Base-by-base conservation (phyloP, 1,284 basidiomycete species). In the Papiliotrema flavescens region DNA sequence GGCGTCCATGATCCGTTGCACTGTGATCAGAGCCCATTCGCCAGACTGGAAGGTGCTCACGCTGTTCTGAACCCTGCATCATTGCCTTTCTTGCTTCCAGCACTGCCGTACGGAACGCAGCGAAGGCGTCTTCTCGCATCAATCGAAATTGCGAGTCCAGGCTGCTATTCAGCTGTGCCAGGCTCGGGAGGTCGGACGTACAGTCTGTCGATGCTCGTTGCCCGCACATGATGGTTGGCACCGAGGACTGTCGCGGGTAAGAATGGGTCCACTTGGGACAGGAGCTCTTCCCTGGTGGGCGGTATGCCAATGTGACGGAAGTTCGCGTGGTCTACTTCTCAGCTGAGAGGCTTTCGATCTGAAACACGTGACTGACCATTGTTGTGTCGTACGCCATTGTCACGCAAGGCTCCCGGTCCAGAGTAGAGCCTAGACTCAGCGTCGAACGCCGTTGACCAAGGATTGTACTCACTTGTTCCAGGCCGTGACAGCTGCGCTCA, bases 71-170 rank as follows among this genome's bases (percentile, higher is more conserved):
- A 83, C n/a, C n/a, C n/a, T n/a, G n/a, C n/a, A n/a, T n/a, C n/a
- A n/a, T n/a, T n/a, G n/a, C n/a, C n/a, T n/a, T n/a, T n/a, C n/a
- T n/a, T n/a, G n/a, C n/a, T 75, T 0, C 84, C 81, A 15, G 17
- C 47, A 17, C n/a, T 34, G 13, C 81, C 9, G 7, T 34, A 9
- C n/a, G 14, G 13, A 70, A 40, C 2, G 60, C 49, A 4, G 43
- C 26, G 42, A 80, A 83, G 15, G 86, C 70, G 59, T 88, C 86
- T 57, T 86, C 86, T 34, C 86, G 78, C 39, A 88, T 70, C 0
- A 88, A 77, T 28, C 87, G 81, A 64, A 86, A 88, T 59, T 88
- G 85, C 2, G 84, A 80, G 52, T 88, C 87, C 7, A 87, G 69
- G n/a, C 56, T 57, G 36, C 15, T 4, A 35, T 32, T 45, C 28